These are phyloP conservation scores for Ascochyta koolunga DNA, from an alignment of 2,329 filamentous ascomycete species.

Conservation along the genomic window DNA sequence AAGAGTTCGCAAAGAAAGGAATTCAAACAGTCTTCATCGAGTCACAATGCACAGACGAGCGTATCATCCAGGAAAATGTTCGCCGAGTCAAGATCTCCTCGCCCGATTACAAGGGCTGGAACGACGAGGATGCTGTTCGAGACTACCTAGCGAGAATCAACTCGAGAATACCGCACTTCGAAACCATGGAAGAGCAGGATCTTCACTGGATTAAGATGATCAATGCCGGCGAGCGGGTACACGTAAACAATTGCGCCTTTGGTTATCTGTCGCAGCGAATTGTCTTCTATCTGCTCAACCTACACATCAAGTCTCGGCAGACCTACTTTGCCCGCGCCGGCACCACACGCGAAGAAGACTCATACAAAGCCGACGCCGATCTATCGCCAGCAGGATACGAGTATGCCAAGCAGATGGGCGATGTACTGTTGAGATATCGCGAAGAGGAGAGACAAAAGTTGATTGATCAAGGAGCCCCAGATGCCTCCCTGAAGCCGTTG, in stretches of 20 bases:
- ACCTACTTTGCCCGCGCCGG: slow-evolving; percentile 93
- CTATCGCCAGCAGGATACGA: slow-evolving; percentile 79
- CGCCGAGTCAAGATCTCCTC: slow-evolving; percentile 97
- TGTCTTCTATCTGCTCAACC: slow-evolving; percentile 96
- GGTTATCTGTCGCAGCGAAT: slow-evolving; percentile 96
- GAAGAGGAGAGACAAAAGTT: slow-evolving; percentile 77
- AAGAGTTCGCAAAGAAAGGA: slow-evolving; percentile 97
- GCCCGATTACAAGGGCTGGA: slow-evolving; percentile 94
- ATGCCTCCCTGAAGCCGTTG: slow-evolving; percentile 75
- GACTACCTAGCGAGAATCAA: slow-evolving; percentile 90
- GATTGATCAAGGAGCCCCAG: slow-evolving; percentile 70
- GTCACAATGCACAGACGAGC: slow-evolving; percentile 90
- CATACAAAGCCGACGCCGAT: slow-evolving; percentile 87
- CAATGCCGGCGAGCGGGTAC: slow-evolving; percentile 89
- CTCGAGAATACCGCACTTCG: slow-evolving; percentile 91
- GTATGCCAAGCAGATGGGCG: slow-evolving; percentile 73
- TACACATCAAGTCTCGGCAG: slow-evolving; percentile 93
- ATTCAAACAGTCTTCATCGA: slow-evolving; percentile 97
- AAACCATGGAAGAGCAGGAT: slow-evolving; percentile 93
- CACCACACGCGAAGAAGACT: slow-evolving; percentile 84
- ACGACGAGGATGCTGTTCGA: slow-evolving; percentile 87
- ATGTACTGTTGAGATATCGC: slow-evolving; percentile 80
- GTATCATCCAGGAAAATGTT: slow-evolving; percentile 94
- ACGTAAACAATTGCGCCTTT: slow-evolving; percentile 96
- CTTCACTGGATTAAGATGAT: slow-evolving; percentile 99